Conservation (phyloP, 2,329 filamentous ascomycete genomes). For the Penicillium crustosum region DNA sequence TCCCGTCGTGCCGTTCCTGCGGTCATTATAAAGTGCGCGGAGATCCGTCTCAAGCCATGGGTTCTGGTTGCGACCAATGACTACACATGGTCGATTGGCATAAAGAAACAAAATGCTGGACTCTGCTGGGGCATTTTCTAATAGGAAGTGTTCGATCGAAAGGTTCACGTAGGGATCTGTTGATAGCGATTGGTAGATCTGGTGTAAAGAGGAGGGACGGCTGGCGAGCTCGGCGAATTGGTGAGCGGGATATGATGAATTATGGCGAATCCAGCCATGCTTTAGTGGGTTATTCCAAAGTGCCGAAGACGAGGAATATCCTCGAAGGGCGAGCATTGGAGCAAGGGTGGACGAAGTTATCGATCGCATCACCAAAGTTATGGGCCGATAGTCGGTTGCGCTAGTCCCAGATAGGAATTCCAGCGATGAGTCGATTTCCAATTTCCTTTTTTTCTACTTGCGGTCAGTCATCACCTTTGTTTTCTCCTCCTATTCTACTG, state of each 20-base stretch:
- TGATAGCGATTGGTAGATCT: slow-evolving; percentile 70
- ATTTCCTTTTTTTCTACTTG: slow-evolving; percentile 2
- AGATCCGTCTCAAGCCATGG: slow-evolving; percentile 92
- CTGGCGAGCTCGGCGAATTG: slow-evolving; percentile 37
- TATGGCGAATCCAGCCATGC: slow-evolving; percentile 22
- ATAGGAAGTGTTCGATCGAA: slow-evolving; percentile 86
- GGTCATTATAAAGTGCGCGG: slow-evolving; percentile 53
- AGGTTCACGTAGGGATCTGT: slow-evolving; percentile 84
- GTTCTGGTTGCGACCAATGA: slow-evolving; percentile 96
- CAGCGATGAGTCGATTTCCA: slow-evolving; percentile 26
- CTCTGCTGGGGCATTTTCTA: slow-evolving; percentile 69
- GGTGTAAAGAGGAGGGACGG: slow-evolving; percentile 43
- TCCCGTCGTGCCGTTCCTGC: slow-evolving; percentile 14
- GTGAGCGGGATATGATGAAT: slow-evolving; percentile 32
- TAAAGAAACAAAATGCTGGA: slow-evolving; percentile 85
- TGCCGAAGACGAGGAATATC: neutral
- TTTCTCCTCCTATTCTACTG: slow-evolving; percentile 8
- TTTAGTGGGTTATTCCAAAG: slow-evolving; percentile 12
- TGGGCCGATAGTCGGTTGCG: slow-evolving; percentile 28
- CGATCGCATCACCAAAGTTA: slow-evolving; percentile 1
- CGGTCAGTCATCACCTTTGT: neutral
- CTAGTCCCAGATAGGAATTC: slow-evolving; percentile 28
- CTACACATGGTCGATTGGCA: slow-evolving; percentile 79
- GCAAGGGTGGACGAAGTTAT: slow-evolving; percentile 5
- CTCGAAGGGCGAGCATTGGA: slow-evolving; percentile 29